These are phyloP conservation scores for Leonotis leonurus DNA, from an alignment of 257 asterid genomes.

Conservation along the genomic window DNA sequence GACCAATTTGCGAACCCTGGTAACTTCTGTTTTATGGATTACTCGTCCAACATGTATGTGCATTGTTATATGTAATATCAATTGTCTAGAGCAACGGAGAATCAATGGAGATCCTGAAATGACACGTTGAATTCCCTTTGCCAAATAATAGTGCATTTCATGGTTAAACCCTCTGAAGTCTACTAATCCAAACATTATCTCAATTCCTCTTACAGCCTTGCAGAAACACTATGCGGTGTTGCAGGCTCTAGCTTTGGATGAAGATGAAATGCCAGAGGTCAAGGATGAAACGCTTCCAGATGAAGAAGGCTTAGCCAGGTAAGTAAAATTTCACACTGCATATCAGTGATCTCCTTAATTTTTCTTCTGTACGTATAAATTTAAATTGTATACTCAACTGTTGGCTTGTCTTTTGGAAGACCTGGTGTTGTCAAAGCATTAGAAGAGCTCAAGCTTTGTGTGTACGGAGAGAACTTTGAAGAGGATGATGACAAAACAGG, in stretches of 20 bases:
- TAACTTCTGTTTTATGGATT: conserved; percentile 23
- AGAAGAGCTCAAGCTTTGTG: conserved; percentile 77
- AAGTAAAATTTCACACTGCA: not conserved
- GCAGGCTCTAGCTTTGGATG: conserved; percentile 93
- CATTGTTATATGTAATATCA: conserved; percentile 3
- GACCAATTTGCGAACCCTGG: conserved; percentile 97
- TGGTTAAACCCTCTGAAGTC: not conserved
- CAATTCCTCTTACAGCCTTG: conserved; percentile 49
- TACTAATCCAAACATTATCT: conserved; percentile 6
- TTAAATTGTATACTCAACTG: not conserved
- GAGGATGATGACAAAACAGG: conserved; percentile 36
- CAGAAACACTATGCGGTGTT: conserved; percentile 93
- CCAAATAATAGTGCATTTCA: not conserved
- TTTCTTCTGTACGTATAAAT: not conserved
- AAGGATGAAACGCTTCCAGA: conserved; percentile 96
- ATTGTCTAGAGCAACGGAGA: not conserved
- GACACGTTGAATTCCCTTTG: not conserved
- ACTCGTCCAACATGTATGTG: not conserved
- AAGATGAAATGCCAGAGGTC: conserved; percentile 90
- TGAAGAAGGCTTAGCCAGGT: conserved; percentile 95
- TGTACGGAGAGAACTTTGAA: conserved; percentile 65
- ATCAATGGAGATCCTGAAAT: conserved; percentile 9
- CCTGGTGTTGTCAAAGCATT: conserved; percentile 81
- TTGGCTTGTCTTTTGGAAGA: conserved; percentile 29
- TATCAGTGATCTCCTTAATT: not conserved